Evolutionary conservation across 2,329 filamentous ascomycete genomes (phyloP).

Genomic region (Coniochaeta sp.): DNA sequence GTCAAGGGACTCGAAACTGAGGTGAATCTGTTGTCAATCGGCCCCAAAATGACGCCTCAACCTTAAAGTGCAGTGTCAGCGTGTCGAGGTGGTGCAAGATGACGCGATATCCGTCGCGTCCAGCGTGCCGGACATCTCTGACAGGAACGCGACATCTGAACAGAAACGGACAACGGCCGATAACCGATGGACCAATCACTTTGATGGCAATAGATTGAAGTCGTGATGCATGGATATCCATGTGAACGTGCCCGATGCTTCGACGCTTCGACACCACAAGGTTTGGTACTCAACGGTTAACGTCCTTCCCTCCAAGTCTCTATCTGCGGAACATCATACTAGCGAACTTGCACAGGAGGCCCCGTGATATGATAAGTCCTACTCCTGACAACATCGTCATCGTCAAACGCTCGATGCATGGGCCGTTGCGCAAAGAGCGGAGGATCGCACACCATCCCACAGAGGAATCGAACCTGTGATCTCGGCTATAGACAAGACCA

Average conservation of each 20-base stretch:
- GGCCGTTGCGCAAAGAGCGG: background rate
- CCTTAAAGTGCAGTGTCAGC: background rate
- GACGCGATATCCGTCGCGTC: background rate
- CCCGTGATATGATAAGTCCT: background rate
- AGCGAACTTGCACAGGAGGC: background rate
- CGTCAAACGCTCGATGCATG: background rate
- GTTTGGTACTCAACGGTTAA: no score
- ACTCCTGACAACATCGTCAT: background rate
- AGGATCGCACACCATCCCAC: background rate
- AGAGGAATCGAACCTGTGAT: background rate
- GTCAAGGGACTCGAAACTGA: no score
- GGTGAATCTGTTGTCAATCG: background rate
- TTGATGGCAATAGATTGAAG: background rate
- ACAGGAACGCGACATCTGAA: background rate
- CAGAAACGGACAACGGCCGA: background rate
- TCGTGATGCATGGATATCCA: background rate
- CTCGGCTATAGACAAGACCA: background rate
- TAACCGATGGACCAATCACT: background rate
- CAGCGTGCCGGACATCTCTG: background rate
- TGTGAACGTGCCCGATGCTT: no score
- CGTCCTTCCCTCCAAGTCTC: no score
- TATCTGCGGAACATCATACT: no score
- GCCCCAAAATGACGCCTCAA: background rate
- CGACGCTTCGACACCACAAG: no score
- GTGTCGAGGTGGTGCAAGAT: background rate